phyloP scores from a whole-genome alignment of 345 rosid species.

The Moricandia moricandioides region DNA sequence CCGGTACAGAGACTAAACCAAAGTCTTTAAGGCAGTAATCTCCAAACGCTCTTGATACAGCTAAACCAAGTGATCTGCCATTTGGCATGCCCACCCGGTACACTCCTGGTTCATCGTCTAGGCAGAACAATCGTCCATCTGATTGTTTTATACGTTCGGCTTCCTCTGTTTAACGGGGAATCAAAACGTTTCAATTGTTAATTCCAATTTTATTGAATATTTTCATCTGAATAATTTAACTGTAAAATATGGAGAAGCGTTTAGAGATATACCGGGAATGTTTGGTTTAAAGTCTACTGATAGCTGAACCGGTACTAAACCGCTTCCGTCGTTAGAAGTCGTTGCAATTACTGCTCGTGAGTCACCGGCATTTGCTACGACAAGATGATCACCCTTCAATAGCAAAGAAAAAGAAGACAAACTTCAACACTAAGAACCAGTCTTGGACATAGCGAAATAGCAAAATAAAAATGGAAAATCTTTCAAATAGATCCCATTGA shows the following conservation, averaged over 20 bases:
- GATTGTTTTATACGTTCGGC: conserved; percentile 70
- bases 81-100: conserved; percentile 75
- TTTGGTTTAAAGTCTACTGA: conserved; percentile 79
- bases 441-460: no score
- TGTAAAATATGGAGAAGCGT: not conserved
- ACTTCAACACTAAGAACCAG: no score
- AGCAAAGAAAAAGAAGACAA: no score
- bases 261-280: conserved; percentile 54
- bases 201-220: not conserved
- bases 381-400: conserved; percentile 45
- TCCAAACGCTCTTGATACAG: conserved; percentile 82
- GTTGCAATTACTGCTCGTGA: conserved; percentile 79
- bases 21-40: conserved; percentile 81
- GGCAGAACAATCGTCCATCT: conserved; percentile 63
- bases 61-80: conserved; percentile 61
- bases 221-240: not conserved
- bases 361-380: conserved; percentile 76
- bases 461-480: no score
- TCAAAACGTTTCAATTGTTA: conserved; percentile 2
- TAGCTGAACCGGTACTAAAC: conserved; percentile 68
- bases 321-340: conserved; percentile 38
- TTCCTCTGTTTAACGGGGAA: conserved; percentile 57
- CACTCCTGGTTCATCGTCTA: conserved; percentile 76
- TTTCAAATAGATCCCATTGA: no score
- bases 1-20: conserved; percentile 78